Evolutionary conservation across 2,329 filamentous ascomycete species (phyloP).

Genomic region (Neopestalotiopsis sp.): DNA sequence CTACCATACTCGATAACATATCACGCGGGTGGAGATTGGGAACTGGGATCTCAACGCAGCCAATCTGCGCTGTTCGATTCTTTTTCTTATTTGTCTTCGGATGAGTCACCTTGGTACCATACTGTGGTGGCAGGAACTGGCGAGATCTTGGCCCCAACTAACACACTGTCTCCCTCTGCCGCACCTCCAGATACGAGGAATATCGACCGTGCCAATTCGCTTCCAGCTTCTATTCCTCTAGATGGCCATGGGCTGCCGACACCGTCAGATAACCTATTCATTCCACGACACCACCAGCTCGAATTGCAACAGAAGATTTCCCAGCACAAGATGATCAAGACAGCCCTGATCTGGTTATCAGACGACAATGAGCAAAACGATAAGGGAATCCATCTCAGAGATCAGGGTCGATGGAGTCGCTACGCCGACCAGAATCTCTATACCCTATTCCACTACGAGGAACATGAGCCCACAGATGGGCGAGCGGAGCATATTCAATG

Average conservation of each 20-base stretch:
- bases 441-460: conserved; percentile 94
- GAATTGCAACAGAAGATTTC: conserved; percentile 78
- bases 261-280: conserved; percentile 72
- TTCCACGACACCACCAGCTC: conserved; percentile 72
- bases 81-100: conserved; percentile 83
- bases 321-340: conserved; percentile 75
- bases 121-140: conserved; percentile 95
- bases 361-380: conserved; percentile 73
- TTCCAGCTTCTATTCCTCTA: conserved; percentile 80
- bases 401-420: conserved; percentile 85
- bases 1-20: conserved; percentile 65
- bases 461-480: conserved; percentile 87
- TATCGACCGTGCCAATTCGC: conserved; percentile 68
- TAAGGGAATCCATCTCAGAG: conserved; percentile 75
- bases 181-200: conserved; percentile 55
- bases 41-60: conserved; percentile 77
- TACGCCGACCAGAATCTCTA: conserved; percentile 94
- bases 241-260: conserved; percentile 62
- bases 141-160: conserved; percentile 68
- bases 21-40: conserved; percentile 66
- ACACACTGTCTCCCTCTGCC: conserved; percentile 51
- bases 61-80: conserved; percentile 93
- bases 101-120: conserved; percentile 85
- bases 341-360: conserved; percentile 86
- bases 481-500: conserved; percentile 81